Conservation (phyloP, 164 flowering plant genomes). For the Stephania cephalantha region DNA sequence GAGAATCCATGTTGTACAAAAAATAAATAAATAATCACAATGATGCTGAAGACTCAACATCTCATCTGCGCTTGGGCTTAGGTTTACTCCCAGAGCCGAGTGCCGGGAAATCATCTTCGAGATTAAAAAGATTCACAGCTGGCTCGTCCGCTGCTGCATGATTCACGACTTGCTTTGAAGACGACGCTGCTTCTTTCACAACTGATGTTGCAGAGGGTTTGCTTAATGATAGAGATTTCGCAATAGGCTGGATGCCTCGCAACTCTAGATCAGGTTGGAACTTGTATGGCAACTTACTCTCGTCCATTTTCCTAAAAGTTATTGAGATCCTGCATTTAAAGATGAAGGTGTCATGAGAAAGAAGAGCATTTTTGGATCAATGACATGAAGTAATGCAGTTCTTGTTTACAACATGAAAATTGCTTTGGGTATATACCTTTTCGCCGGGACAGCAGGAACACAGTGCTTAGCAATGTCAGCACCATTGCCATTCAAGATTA, state of each 20-base stretch:
- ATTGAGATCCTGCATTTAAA: slow-evolving; percentile 36
- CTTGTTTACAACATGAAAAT: background rate
- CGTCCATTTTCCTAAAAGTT: slow-evolving; percentile 48
- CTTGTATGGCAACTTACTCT: slow-evolving; percentile 32
- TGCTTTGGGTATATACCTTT: slow-evolving; percentile 27
- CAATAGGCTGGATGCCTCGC: slow-evolving; percentile 21
- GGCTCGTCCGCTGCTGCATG: background rate
- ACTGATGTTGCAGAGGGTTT: background rate
- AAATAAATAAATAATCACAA: too few relatives aligned
- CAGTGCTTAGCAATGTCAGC: slow-evolving; percentile 59
- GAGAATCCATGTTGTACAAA: too few relatives aligned
- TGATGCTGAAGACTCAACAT: background rate
- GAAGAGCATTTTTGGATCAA: background rate
- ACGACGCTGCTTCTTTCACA: background rate
- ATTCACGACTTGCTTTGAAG: too few relatives aligned
- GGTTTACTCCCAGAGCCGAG: slow-evolving; percentile 18
- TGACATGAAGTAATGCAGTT: background rate
- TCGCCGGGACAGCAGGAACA: slow-evolving; percentile 43
- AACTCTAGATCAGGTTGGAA: slow-evolving; percentile 41
- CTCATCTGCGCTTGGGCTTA: background rate
- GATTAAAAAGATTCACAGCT: background rate
- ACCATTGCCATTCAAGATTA: slow-evolving; percentile 47
- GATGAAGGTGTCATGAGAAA: background rate
- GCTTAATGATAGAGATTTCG: background rate
- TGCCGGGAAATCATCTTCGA: slow-evolving; percentile 35